Evolutionary conservation across 1,284 basidiomycete genomes (phyloP), one percentile per base, ranked within the genome.

Genomic region (Sporisorium graminicola): DNA sequence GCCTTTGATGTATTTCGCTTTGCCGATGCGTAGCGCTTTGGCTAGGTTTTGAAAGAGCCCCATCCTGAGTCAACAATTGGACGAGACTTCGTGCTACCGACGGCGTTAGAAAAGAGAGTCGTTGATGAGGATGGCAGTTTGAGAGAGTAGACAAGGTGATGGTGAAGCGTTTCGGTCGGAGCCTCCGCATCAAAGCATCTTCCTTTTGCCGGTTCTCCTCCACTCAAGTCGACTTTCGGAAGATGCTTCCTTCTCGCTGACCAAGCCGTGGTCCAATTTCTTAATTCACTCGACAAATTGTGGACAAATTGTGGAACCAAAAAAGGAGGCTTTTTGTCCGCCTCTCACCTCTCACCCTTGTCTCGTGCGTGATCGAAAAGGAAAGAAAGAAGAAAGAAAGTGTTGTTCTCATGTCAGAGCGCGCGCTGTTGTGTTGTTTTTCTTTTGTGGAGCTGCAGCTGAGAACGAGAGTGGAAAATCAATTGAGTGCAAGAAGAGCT

Each of bases 1-100:
- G 1, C 82, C 82, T 7, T 76, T 74, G n/a, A 82, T 68, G 74
- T 80, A 81, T 18, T 61, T 52, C 2, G 74, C 62, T 18, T 74
- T 74, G 46, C 82, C 82, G 6, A 82, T 63, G 22, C 78, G 64
- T 2, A 84, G 65, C 37, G 71, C 35, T 37, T 61, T 62, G 13
- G 79, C 65, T 14, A 70, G 8, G 24, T 54, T 63, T 31, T 50
- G 51, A 0, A 70, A 49, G 18, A 74, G 7, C 24, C 58, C 64
- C 58, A 68, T 58, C 2, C 18, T 66, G 49, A 33, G 26, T 27
- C 26, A 16, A 18, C 9, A 12, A 29, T 29, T 26, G 16, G n/a
- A n/a, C n/a, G n/a, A n/a, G n/a, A n/a, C n/a, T n/a, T 29, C 27
- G 46, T 51, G 26, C 18, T 37, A n/a, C 14, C 16, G 4, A 40